Conservation (phyloP, 179 eudicot genomes). For the Sideroxylon spinosum region DNA sequence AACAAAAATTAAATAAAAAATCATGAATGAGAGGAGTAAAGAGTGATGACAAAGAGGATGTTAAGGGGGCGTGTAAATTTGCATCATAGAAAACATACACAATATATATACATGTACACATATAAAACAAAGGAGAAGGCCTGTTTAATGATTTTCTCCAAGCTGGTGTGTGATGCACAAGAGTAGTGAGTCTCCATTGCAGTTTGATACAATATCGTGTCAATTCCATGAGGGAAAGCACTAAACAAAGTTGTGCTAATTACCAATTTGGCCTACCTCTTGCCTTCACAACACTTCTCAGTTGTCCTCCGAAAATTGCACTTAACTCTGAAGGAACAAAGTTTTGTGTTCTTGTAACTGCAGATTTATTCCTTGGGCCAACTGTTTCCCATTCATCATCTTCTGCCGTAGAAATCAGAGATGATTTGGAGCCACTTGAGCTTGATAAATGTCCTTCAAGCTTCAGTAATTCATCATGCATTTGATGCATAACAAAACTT, state of each 20-base stretch:
- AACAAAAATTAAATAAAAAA: too few relatives aligned
- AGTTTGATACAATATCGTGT: neutral
- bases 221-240: neutral
- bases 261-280: conserved; percentile 41
- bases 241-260: neutral
- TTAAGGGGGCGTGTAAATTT: too few relatives aligned
- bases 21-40: too few relatives aligned
- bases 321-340: conserved; percentile 78
- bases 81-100: too few relatives aligned
- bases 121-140: too few relatives aligned
- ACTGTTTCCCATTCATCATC: conserved; percentile 99
- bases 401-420: conserved; percentile 62
- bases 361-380: conserved; percentile 94
- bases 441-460: conserved; percentile 55
- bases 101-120: too few relatives aligned
- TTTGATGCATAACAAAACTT: conserved; percentile 78
- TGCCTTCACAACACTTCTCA: conserved; percentile 82
- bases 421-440: conserved; percentile 38
- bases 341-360: conserved; percentile 90
- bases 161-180: too few relatives aligned
- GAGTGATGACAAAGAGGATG: too few relatives aligned
- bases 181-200: neutral
- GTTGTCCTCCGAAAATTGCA: conserved; percentile 78
- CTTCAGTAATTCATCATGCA: conserved; percentile 90
- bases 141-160: too few relatives aligned